Percentiles rank a stretch among this genome's conserved stretches.
Conservation (phyloP, 1,139 yeast genomes). For the Scheffersomyces insectosa region DNA sequence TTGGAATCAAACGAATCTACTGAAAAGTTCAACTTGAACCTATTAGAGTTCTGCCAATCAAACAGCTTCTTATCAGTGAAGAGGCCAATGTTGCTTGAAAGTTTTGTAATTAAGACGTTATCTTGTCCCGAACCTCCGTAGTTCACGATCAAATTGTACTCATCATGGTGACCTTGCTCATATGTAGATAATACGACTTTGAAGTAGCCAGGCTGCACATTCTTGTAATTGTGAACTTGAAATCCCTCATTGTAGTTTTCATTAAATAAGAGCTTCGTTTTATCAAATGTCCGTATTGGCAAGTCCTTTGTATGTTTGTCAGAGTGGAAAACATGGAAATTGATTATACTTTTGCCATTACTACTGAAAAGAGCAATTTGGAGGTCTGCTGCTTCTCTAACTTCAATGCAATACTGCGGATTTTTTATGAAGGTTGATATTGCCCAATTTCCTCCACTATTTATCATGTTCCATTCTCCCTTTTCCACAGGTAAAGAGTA, state of each 20-base stretch:
- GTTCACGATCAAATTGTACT: conserved; percentile 15
- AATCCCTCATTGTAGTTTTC: conserved; percentile 25
- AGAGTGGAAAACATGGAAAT: conserved; percentile 46
- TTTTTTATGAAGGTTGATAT: conserved; percentile 52
- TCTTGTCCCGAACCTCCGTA: conserved; percentile 4
- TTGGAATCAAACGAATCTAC: conserved; percentile 20
- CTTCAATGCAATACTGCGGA: conserved; percentile 56
- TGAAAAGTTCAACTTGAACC: conserved; percentile 34
- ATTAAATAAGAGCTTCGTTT: conserved; percentile 26
- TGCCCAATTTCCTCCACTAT: conserved; percentile 61
- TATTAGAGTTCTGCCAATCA: conserved; percentile 40
- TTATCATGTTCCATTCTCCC: conserved; percentile 51
- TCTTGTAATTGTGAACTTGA: conserved; percentile 21
- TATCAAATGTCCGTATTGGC: conserved; percentile 28
- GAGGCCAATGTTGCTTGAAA: conserved; percentile 35
- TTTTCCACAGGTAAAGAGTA: conserved; percentile 19
- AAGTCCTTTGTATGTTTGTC: conserved; percentile 14
- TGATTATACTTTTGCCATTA: conserved; percentile 23
- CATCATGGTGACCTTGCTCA: conserved; percentile 12
- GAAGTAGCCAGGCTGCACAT: conserved; percentile 38
- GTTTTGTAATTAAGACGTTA: conserved; percentile 16
- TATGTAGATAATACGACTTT: conserved; percentile 36
- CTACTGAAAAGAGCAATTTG: conserved; percentile 27
- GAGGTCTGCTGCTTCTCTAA: conserved; percentile 17
- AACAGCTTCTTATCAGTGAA: conserved; percentile 25